These are phyloP conservation scores for Pleurotus tuber-regium DNA, from an alignment of 768 basidiomycete genomes.

Conservation along the genomic window DNA sequence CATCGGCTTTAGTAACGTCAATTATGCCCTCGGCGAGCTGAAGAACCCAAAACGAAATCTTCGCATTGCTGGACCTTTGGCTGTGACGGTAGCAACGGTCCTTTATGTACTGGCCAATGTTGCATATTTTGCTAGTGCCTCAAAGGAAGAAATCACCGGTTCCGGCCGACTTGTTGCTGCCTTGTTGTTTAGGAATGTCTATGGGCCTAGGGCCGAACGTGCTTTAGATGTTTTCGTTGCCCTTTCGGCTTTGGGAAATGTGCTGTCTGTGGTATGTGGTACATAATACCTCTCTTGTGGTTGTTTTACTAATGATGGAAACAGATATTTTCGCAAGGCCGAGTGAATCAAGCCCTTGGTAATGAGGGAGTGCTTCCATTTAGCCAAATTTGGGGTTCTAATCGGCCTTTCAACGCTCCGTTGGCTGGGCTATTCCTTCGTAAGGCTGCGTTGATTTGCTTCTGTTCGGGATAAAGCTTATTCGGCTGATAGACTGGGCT, in stretches of 20 bases:
- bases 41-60: conserved; percentile 61
- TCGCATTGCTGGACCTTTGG: conserved; percentile 61
- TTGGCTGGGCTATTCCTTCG: conserved; percentile 53
- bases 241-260: conserved; percentile 57
- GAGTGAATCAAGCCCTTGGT: conserved; percentile 62
- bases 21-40: conserved; percentile 66
- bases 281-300: conserved; percentile 10
- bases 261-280: conserved; percentile 42
- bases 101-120: conserved; percentile 63
- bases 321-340: conserved; percentile 28
- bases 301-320: conserved; percentile 16
- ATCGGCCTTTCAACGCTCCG: conserved; percentile 61
- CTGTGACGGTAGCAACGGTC: conserved; percentile 48
- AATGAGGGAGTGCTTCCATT: conserved; percentile 61
- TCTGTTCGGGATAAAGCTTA: conserved; percentile 2
- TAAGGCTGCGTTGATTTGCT: conserved; percentile 29
- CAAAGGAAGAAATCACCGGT: conserved; percentile 57
- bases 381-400: conserved; percentile 59
- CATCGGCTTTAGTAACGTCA: conserved; percentile 64
- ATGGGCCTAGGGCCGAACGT: conserved; percentile 50
- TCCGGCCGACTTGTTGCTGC: conserved; percentile 64
- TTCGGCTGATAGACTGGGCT: conserved; percentile 26
- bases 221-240: conserved; percentile 38
- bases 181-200: conserved; percentile 65
- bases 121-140: conserved; percentile 67